Evolutionary conservation across 2,329 filamentous ascomycete genomes (phyloP).

Genomic region (Cytospora piceicola): DNA sequence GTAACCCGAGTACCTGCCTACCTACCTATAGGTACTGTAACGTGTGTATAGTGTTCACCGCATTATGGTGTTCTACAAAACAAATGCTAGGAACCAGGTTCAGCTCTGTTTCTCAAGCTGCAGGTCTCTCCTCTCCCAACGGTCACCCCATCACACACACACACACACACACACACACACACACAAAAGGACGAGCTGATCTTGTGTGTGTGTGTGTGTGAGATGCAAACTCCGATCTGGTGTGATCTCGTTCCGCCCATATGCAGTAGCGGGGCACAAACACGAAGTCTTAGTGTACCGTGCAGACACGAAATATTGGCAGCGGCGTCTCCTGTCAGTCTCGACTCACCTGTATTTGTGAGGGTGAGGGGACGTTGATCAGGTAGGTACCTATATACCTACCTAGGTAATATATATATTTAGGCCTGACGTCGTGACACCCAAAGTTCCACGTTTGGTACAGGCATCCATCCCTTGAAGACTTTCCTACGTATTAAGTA

Average conservation of each 20-base stretch:
- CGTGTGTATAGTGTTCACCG: neutral
- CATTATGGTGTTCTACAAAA: neutral
- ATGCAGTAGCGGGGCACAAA: constrained; percentile 1
- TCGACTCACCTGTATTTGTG: neutral
- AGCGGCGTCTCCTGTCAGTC: neutral
- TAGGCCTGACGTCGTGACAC: neutral
- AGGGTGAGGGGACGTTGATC: neutral
- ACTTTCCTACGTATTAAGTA: no score
- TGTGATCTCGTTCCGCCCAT: neutral
- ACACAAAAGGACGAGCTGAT: no score
- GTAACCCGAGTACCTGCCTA: no score
- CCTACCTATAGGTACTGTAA: no score
- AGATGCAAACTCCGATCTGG: neutral
- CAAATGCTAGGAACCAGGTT: neutral
- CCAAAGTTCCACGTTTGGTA: neutral
- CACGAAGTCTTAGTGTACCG: neutral
- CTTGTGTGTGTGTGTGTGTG: no score
- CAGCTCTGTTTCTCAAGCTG: neutral
- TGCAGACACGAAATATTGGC: neutral
- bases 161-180: no score
- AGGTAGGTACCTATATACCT: no score
- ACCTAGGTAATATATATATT: no score
- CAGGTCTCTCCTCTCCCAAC: neutral
- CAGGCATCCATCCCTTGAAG: neutral
- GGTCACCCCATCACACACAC: no score